phyloP scores from a whole-genome alignment of 1,284 basidiomycete genomes.

The Uromyces viciae-fabae region DNA sequence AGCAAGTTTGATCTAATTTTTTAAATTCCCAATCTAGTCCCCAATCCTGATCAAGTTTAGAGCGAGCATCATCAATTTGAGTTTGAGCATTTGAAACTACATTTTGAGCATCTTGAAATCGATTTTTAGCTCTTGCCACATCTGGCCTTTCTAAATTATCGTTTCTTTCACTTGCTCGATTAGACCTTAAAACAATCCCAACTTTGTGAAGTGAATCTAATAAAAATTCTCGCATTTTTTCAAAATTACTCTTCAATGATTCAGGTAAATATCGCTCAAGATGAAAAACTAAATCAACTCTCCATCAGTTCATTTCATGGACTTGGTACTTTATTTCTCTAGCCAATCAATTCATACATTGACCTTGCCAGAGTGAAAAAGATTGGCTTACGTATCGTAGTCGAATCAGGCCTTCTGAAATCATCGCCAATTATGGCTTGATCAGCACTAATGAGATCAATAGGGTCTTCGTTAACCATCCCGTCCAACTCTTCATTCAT shows the following conservation, averaged over 20 bases:
- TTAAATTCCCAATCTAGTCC: conserved; percentile 90
- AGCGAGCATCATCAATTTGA: conserved; percentile 59
- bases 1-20: conserved; percentile 77
- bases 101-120: conserved; percentile 56
- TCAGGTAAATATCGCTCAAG: conserved; percentile 83
- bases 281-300: conserved; percentile 67
- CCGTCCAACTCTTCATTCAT: conserved; percentile 23
- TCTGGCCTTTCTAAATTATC: conserved; percentile 46
- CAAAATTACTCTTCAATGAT: conserved; percentile 69
- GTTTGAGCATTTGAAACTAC: conserved; percentile 63
- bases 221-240: conserved; percentile 65
- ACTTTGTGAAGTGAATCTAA: conserved; percentile 66
- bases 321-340: too few relatives aligned
- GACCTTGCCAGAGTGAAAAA: neutral
- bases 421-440: conserved; percentile 6
- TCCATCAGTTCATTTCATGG: conserved; percentile 30
- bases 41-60: conserved; percentile 63
- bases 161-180: too few relatives aligned
- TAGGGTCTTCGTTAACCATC: conserved; percentile 29
- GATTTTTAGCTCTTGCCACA: conserved; percentile 60
- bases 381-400: conserved; percentile 45
- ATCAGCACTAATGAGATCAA: conserved; percentile 29
- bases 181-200: too few relatives aligned
- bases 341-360: too few relatives aligned
- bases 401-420: neutral